Conservation (phyloP, 306 rosid genomes). For the Vachellia pachyceras region DNA sequence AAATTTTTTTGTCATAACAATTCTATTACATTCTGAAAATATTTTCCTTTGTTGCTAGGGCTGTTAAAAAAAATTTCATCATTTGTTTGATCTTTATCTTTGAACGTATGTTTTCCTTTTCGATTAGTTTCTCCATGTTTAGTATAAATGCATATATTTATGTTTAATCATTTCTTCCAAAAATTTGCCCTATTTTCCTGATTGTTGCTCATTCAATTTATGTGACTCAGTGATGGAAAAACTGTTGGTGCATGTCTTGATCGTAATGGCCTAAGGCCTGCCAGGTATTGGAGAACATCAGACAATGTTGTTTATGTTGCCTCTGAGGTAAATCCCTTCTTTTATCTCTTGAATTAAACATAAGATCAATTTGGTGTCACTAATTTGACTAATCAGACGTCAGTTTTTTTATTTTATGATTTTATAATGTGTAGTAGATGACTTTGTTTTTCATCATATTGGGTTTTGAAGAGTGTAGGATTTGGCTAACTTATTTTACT, state of each 20-base stretch:
- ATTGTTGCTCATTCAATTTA: conserved; percentile 40
- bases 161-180: conserved; percentile 6
- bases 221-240: conserved; percentile 88
- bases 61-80: conserved; percentile 2
- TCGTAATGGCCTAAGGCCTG: conserved; percentile 98
- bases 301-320: conserved; percentile 98
- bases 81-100: conserved; percentile 33
- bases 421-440: conserved; percentile 32
- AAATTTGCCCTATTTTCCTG: conserved; percentile 28
- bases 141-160: background rate
- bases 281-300: conserved; percentile 98
- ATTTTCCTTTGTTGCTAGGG: conserved; percentile 4
- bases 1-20: conserved; percentile 9
- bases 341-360: conserved; percentile 32
- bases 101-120: conserved; percentile 25
- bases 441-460: conserved; percentile 28
- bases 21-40: conserved; percentile 24
- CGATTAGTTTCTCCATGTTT: conserved; percentile 1
- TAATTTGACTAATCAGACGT: conserved; percentile 32
- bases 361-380: conserved; percentile 36
- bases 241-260: conserved; percentile 99
- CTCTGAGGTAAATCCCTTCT: conserved; percentile 80
- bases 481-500: conserved; percentile 16
- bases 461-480: conserved; percentile 23
- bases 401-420: conserved; percentile 16